Evolutionary conservation across 208 protist genomes (phyloP).

Genomic region (Leishmania guyanensis): DNA sequence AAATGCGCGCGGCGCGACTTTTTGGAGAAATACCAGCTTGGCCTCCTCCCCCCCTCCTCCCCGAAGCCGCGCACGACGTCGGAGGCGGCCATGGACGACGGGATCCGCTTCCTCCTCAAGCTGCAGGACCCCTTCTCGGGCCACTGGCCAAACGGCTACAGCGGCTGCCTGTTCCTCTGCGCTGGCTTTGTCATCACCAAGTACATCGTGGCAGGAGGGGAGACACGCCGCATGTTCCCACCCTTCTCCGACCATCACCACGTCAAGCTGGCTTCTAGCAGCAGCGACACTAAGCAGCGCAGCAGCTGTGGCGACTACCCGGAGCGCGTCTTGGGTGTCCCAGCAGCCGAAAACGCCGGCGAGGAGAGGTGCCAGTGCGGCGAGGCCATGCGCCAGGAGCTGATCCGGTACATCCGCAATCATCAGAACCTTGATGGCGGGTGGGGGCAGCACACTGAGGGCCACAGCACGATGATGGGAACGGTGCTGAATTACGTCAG

Average conservation of each 20-base stretch:
- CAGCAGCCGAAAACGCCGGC: conserved; percentile 13
- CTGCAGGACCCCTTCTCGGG: conserved; percentile 94
- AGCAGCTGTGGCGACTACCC: conserved; percentile 12
- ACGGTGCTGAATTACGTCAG: conserved; percentile 95
- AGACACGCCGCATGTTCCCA: conserved; percentile 73
- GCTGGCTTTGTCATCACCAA: conserved; percentile 92
- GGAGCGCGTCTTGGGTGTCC: conserved; percentile 20
- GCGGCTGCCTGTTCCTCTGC: conserved; percentile 95
- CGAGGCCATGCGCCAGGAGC: conserved; percentile 70
- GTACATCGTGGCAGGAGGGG: conserved; percentile 85
- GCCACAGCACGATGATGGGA: conserved; percentile 96
- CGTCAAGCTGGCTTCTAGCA: conserved; percentile 16
- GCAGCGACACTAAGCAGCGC: not conserved
- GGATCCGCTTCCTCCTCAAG: conserved; percentile 64
- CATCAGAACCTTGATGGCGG: conserved; percentile 96
- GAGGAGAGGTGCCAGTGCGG: conserved; percentile 54
- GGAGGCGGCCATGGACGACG: conserved; percentile 56
- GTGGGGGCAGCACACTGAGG: conserved; percentile 97
- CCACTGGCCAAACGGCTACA: conserved; percentile 98
- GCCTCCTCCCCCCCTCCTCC: conserved; percentile 30
- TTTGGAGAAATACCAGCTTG: conserved; percentile 79
- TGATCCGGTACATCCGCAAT: conserved; percentile 95
- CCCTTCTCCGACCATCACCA: conserved; percentile 49
- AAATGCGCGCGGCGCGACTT: conserved; percentile 48
- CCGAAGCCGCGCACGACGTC: conserved; percentile 22